Percentiles rank a stretch among this genome's conserved stretches.
Conservation (phyloP, 177 flowering plant genomes). For the Vitis hybrid region DNA sequence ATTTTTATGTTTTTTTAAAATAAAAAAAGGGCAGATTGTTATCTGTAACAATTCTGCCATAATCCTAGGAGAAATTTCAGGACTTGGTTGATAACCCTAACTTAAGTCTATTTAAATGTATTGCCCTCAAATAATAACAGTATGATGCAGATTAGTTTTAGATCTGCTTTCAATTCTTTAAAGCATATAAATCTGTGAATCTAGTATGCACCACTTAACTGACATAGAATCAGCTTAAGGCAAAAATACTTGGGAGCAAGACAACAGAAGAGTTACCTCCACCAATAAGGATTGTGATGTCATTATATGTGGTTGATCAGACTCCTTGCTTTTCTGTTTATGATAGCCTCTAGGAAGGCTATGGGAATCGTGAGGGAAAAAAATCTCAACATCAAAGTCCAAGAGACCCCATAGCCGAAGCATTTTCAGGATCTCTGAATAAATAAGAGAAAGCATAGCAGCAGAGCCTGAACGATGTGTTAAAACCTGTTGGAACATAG, state of each 20-base stretch:
- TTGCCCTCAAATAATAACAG: too few species aligned
- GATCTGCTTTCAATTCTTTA: too few species aligned
- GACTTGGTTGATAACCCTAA: too few species aligned
- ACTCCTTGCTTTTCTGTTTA: slow-evolving; percentile 65
- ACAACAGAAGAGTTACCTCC: slow-evolving; percentile 42
- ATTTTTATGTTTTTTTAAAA: too few species aligned
- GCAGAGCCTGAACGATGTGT: slow-evolving; percentile 79
- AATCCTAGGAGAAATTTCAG: too few species aligned
- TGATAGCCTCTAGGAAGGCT: slow-evolving; percentile 73
- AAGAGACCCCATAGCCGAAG: slow-evolving; percentile 70
- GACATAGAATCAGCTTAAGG: not conserved
- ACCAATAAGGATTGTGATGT: slow-evolving; percentile 58
- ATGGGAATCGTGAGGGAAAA: slow-evolving; percentile 58
- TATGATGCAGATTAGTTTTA: too few species aligned
- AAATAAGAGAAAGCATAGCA: slow-evolving; percentile 74
- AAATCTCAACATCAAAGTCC: slow-evolving; percentile 76
- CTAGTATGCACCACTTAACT: not conserved
- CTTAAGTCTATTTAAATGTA: too few species aligned
- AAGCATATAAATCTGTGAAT: not conserved
- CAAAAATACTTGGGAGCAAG: slow-evolving; percentile 1
- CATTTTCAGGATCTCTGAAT: slow-evolving; percentile 76
- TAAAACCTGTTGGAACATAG: slow-evolving; percentile 55
- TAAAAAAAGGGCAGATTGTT: too few species aligned
- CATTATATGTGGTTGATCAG: slow-evolving; percentile 75
- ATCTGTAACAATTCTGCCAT: too few species aligned